phyloP scores from a whole-genome alignment of 2,329 filamentous ascomycete species.

The Hypoxylon sp. region DNA sequence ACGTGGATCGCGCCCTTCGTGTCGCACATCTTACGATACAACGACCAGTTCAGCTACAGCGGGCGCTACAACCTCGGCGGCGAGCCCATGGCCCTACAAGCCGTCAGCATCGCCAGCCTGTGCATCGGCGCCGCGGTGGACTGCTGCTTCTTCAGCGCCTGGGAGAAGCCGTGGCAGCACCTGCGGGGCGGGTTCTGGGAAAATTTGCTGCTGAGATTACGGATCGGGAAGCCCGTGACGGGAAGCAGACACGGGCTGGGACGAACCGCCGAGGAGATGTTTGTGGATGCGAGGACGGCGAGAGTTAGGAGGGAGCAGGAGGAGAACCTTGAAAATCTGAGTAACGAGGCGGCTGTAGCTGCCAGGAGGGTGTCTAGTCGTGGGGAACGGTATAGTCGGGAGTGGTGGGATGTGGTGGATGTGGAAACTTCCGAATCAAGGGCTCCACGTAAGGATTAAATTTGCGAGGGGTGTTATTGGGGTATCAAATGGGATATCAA shows the following conservation, averaged over 20 bases:
- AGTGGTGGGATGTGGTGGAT: slow-evolving; percentile 60
- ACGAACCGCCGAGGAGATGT: slow-evolving; percentile 67
- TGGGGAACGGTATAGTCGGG: slow-evolving; percentile 32
- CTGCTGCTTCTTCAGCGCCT: slow-evolving; percentile 75
- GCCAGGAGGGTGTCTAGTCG: slow-evolving; percentile 30
- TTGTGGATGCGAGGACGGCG: slow-evolving; percentile 65
- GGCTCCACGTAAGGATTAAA: background rate
- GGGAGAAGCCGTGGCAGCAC: slow-evolving; percentile 80
- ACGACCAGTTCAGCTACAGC: slow-evolving; percentile 46
- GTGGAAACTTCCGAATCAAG: slow-evolving; percentile 30
- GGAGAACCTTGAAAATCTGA: slow-evolving; percentile 57
- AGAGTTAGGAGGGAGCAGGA: slow-evolving; percentile 65
- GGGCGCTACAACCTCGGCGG: background rate
- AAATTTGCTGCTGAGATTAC: slow-evolving; percentile 48
- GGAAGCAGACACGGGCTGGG: slow-evolving; percentile 53
- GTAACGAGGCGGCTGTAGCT: slow-evolving; percentile 36
- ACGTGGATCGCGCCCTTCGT: slow-evolving; percentile 82
- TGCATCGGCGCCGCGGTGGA: slow-evolving; percentile 77
- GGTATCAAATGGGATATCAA: background rate
- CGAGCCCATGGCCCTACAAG: slow-evolving; percentile 67
- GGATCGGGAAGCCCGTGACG: slow-evolving; percentile 29
- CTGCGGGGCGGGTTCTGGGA: slow-evolving; percentile 58
- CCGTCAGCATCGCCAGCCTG: slow-evolving; percentile 70
- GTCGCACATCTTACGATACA: slow-evolving; percentile 73
- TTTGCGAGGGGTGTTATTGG: background rate